Evolutionary conservation across 1,284 basidiomycete species (phyloP).

Genomic region (Microbotryum violaceum): DNA sequence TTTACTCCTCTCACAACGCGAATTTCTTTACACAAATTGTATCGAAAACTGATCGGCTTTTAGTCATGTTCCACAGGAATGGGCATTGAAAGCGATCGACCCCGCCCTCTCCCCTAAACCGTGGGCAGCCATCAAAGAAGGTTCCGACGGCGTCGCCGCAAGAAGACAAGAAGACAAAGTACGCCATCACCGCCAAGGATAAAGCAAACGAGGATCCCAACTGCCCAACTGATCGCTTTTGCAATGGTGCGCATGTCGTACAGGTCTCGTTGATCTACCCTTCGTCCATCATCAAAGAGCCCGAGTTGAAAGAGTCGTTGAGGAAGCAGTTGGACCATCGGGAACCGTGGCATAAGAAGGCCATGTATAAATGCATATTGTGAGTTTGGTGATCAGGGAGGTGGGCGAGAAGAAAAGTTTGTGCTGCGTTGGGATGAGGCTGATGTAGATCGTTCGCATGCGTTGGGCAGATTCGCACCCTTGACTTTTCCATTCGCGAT

Average conservation of each 20-base stretch:
- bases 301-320: conserved; percentile 17
- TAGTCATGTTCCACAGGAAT: conserved; percentile 14
- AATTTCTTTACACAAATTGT: too few species aligned
- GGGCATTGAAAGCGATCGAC: conserved; percentile 36
- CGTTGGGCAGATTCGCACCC: conserved; percentile 9
- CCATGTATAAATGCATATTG: conserved; percentile 30
- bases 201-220: neutral
- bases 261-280: conserved; percentile 34
- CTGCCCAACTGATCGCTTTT: too few species aligned
- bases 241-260: neutral
- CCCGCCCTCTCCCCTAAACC: conserved; percentile 30
- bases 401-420: too few species aligned
- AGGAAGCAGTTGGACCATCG: conserved; percentile 27
- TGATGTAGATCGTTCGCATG: neutral
- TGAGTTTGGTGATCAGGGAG: conserved; percentile 8
- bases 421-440: neutral
- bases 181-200: neutral
- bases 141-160: neutral
- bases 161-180: neutral
- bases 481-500: conserved; percentile 43
- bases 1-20: too few species aligned
- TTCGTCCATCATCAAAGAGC: conserved; percentile 11
- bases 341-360: conserved; percentile 30
- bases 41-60: too few species aligned
- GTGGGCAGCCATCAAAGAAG: neutral